Evolutionary conservation across 768 basidiomycete genomes (phyloP).

Genomic region (Lactifluus rugatus): DNA sequence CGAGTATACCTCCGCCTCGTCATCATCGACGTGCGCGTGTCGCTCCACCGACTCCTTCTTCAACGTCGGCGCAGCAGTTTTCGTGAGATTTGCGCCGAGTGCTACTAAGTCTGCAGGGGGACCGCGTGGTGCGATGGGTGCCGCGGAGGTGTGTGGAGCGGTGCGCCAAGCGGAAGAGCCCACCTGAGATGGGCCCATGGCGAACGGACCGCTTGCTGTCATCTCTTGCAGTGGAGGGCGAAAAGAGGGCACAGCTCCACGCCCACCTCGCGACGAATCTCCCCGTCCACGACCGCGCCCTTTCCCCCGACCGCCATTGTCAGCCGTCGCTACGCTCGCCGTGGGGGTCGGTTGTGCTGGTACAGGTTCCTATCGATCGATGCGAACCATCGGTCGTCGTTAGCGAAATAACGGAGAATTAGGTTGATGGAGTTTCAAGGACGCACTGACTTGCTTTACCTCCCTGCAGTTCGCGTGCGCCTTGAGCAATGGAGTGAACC

Average conservation of each 20-base stretch:
- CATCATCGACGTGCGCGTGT: constrained; percentile 30
- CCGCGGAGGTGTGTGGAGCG: constrained; percentile 47
- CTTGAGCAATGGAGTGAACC: constrained; percentile 18
- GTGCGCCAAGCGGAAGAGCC: constrained; percentile 46
- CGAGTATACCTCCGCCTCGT: constrained; percentile 66
- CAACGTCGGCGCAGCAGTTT: constrained; percentile 40
- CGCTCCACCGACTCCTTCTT: constrained; percentile 29
- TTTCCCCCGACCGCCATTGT: constrained; percentile 40
- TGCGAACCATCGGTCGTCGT: not conserved
- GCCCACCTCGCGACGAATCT: constrained; percentile 43
- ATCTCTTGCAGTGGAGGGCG: constrained; percentile 53
- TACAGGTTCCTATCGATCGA: constrained; percentile 41
- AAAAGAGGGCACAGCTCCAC: constrained; percentile 28
- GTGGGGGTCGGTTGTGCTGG: constrained; percentile 20
- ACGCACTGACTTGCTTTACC: constrained; percentile 39
- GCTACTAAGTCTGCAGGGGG: constrained; percentile 28
- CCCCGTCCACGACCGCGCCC: constrained; percentile 33
- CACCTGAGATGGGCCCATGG: constrained; percentile 70
- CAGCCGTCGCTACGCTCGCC: constrained; percentile 27
- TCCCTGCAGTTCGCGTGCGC: constrained; percentile 34
- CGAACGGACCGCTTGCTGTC: constrained; percentile 82
- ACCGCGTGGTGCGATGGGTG: constrained; percentile 38
- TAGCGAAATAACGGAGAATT: not conserved
- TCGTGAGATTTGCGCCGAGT: constrained; percentile 42
- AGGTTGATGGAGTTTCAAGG: not conserved